phyloP scores from a whole-genome alignment of 495 filamentous ascomycete genomes.

The Niebla homalea region DNA sequence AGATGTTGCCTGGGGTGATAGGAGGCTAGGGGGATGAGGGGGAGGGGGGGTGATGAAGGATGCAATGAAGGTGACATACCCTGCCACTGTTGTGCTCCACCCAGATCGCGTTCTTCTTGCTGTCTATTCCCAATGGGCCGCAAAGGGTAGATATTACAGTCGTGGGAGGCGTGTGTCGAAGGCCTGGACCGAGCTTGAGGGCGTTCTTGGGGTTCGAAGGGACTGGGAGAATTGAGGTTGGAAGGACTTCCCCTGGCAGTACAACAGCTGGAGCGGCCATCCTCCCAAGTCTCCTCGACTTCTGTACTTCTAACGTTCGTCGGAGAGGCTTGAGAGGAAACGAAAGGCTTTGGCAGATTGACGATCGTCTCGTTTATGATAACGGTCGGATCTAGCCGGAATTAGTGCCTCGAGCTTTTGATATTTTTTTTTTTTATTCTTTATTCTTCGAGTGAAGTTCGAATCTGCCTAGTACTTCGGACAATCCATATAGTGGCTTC shows the following conservation, averaged over 20 bases:
- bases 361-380: not conserved
- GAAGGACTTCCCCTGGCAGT: constrained; percentile 69
- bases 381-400: constrained; percentile 14
- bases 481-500: no score
- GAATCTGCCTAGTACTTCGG: not conserved
- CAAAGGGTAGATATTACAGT: constrained; percentile 62
- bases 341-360: not conserved
- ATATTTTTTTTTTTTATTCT: no score
- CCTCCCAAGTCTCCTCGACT: no score
- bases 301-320: not conserved
- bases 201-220: constrained; percentile 50
- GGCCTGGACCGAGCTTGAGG: constrained; percentile 73
- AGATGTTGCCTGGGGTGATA: constrained; percentile 10
- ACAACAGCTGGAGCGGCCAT: constrained; percentile 45
- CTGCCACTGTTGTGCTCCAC: constrained; percentile 55
- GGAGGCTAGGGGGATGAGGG: no score
- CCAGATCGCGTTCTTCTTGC: constrained; percentile 67
- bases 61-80: constrained; percentile 29
- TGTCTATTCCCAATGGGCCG: constrained; percentile 65
- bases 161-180: constrained; percentile 57
- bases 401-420: constrained; percentile 1
- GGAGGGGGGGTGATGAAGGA: not conserved
- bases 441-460: not conserved
- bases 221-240: constrained; percentile 41
- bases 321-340: no score